phyloP scores from a whole-genome alignment of 768 basidiomycete genomes.

The Crepidotus variabilis region DNA sequence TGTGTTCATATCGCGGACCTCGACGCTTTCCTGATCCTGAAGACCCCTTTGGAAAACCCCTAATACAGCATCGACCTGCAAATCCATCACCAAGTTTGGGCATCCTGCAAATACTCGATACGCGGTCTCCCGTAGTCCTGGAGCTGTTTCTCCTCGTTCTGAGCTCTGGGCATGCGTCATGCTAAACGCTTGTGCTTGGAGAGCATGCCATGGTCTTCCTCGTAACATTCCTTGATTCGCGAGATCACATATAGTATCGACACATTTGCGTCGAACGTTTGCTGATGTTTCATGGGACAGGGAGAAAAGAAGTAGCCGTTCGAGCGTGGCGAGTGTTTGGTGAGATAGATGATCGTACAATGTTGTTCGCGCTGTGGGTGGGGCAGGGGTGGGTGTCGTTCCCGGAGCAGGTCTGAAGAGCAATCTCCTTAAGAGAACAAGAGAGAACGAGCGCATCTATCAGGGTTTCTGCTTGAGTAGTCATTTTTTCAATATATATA shows the following conservation, averaged over 20 bases:
- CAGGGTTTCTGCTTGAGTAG: slow-evolving; percentile 3
- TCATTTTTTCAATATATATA: neutral
- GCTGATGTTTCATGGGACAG: slow-evolving; percentile 56
- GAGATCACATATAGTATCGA: slow-evolving; percentile 74
- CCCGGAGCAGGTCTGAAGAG: slow-evolving; percentile 59
- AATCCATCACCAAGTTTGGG: slow-evolving; percentile 73
- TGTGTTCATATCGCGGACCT: slow-evolving; percentile 32
- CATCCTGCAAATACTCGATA: slow-evolving; percentile 71
- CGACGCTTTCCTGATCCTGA: slow-evolving; percentile 61
- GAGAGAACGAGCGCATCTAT: slow-evolving; percentile 83
- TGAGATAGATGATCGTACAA: slow-evolving; percentile 77
- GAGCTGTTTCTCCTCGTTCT: slow-evolving; percentile 14
- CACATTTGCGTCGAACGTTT: slow-evolving; percentile 64
- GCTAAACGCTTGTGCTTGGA: slow-evolving; percentile 67
- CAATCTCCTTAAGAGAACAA: slow-evolving; percentile 75
- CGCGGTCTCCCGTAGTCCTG: slow-evolving; percentile 53
- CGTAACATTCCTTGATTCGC: slow-evolving; percentile 72
- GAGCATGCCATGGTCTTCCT: slow-evolving; percentile 78
- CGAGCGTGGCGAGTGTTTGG: slow-evolving; percentile 61
- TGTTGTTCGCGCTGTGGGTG: slow-evolving; percentile 38
- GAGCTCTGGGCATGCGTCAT: slow-evolving; percentile 45
- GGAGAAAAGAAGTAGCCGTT: slow-evolving; percentile 68
- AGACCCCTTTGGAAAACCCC: slow-evolving; percentile 65
- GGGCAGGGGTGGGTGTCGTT: slow-evolving; percentile 12
- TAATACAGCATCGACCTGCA: slow-evolving; percentile 68